These are phyloP conservation scores for Globisporangium solare DNA, from an alignment of 352 stramenopile genomes.

Conservation along the genomic window DNA sequence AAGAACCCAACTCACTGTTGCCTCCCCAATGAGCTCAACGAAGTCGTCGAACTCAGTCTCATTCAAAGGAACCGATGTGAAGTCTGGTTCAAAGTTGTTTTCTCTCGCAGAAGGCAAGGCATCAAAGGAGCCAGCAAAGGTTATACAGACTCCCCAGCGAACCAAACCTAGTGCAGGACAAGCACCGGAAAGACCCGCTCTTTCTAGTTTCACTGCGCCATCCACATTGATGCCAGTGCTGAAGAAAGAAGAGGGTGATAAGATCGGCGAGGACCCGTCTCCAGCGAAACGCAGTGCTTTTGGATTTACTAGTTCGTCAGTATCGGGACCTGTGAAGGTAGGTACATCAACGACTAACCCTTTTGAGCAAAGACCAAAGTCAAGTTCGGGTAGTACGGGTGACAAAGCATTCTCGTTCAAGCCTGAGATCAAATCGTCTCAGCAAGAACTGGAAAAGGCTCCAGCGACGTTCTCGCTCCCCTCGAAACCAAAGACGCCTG, in stretches of 20 bases:
- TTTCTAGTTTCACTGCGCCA: slow-evolving; percentile 15
- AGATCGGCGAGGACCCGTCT: not conserved
- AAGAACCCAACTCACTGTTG: slow-evolving; percentile 54
- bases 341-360: not conserved
- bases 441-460: slow-evolving; percentile 6
- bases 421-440: slow-evolving; percentile 1
- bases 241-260: slow-evolving; percentile 3
- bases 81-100: slow-evolving; percentile 56
- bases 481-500: slow-evolving; percentile 10
- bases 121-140: slow-evolving; percentile 43
- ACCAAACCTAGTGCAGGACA: slow-evolving; percentile 29
- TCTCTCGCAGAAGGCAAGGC: slow-evolving; percentile 53
- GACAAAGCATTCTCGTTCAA: slow-evolving; percentile 11
- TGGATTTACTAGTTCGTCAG: slow-evolving; percentile 1
- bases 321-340: not conserved
- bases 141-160: slow-evolving; percentile 42
- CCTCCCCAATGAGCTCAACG: slow-evolving; percentile 51
- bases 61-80: slow-evolving; percentile 51
- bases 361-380: too few relatives aligned
- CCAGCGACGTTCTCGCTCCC: not conserved
- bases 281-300: slow-evolving; percentile 7
- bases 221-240: slow-evolving; percentile 4
- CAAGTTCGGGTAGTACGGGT: slow-evolving; percentile 5
- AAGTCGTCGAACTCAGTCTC: slow-evolving; percentile 44
- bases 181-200: slow-evolving; percentile 38